These are phyloP conservation scores for Conidiobolus incongruus DNA, from an alignment of 371 early-diverging fungal genomes.

Conservation along the genomic window DNA sequence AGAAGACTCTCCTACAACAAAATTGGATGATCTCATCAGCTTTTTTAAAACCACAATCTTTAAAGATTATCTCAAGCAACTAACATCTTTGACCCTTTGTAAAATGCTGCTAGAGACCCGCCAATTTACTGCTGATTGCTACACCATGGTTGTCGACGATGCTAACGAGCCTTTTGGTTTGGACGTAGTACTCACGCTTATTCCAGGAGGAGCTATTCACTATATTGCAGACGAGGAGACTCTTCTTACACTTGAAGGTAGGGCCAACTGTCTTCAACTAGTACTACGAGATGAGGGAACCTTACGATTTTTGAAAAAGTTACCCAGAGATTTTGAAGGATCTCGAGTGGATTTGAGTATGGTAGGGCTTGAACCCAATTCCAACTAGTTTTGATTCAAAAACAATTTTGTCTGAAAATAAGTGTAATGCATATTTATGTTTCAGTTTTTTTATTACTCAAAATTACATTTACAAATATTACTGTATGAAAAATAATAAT, in stretches of 20 bases:
- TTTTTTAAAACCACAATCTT: slow-evolving; percentile 18
- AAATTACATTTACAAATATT: no score
- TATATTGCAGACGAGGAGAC: slow-evolving; percentile 27
- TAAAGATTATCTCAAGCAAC: slow-evolving; percentile 10
- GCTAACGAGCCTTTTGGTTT: slow-evolving; percentile 22
- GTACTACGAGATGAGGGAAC: slow-evolving; percentile 24
- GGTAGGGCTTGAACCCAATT: no score
- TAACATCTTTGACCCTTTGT: slow-evolving; percentile 11
- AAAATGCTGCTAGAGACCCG: slow-evolving; percentile 14
- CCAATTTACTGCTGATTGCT: slow-evolving; percentile 21
- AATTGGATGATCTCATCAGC: slow-evolving; percentile 4
- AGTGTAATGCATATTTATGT: no score
- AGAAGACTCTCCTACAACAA: neutral
- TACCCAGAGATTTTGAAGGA: no score
- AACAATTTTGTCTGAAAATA: no score
- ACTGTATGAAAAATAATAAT: no score
- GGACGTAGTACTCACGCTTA: slow-evolving; percentile 20
- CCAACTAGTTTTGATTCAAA: no score
- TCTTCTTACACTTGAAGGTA: slow-evolving; percentile 19
- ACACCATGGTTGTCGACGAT: slow-evolving; percentile 30
- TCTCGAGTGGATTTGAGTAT: no score
- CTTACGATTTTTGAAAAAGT: slow-evolving; percentile 21
- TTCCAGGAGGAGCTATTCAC: slow-evolving; percentile 20
- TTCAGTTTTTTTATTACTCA: no score
- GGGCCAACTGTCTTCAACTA: slow-evolving; percentile 20